Percentiles rank a stretch among this genome's conserved stretches.
phyloP scores from a whole-genome alignment of 352 stramenopile genomes.

The Globisporangium middletonii region DNA sequence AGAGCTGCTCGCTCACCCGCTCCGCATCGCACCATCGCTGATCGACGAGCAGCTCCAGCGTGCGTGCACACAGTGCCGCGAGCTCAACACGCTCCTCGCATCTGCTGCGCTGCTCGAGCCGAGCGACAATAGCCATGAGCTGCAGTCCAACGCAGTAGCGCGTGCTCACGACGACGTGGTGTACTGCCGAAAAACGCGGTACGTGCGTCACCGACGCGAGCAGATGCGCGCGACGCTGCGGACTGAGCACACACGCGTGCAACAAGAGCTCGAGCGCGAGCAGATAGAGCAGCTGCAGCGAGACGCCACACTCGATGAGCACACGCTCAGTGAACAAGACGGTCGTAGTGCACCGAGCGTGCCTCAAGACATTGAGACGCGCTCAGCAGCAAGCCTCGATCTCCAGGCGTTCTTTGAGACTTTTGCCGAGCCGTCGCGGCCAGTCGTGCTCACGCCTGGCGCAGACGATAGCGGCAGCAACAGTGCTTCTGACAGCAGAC shows the following conservation, averaged over 20 bases:
- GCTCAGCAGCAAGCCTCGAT: slow-evolving; percentile 17
- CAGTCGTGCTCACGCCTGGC: slow-evolving; percentile 26
- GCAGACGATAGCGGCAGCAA: slow-evolving; percentile 5
- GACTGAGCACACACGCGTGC: slow-evolving; percentile 12
- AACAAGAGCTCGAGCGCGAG: not conserved
- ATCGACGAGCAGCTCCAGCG: slow-evolving; percentile 29
- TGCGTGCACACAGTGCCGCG: slow-evolving; percentile 27
- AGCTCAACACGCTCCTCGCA: slow-evolving; percentile 9
- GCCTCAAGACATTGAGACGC: slow-evolving; percentile 13
- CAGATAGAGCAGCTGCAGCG: not conserved
- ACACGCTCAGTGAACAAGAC: not conserved
- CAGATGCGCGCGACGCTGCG: slow-evolving; percentile 21
- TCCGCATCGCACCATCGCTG: slow-evolving; percentile 7
- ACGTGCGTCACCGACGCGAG: slow-evolving; percentile 39
- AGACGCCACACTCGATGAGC: not conserved
- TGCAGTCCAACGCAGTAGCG: not conserved
- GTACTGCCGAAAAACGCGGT: slow-evolving; percentile 49
- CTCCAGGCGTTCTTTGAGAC: slow-evolving; percentile 66
- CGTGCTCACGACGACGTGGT: not conserved
- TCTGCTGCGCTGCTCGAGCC: not conserved
- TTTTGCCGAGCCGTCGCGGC: slow-evolving; percentile 27
- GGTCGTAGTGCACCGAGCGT: not conserved
- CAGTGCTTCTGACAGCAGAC: not conserved
- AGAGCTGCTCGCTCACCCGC: slow-evolving; percentile 19
- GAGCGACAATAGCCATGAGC: not conserved